Base-by-base conservation (phyloP, 176 grass and related monocot genomes). In the Oryza coarctata region DNA sequence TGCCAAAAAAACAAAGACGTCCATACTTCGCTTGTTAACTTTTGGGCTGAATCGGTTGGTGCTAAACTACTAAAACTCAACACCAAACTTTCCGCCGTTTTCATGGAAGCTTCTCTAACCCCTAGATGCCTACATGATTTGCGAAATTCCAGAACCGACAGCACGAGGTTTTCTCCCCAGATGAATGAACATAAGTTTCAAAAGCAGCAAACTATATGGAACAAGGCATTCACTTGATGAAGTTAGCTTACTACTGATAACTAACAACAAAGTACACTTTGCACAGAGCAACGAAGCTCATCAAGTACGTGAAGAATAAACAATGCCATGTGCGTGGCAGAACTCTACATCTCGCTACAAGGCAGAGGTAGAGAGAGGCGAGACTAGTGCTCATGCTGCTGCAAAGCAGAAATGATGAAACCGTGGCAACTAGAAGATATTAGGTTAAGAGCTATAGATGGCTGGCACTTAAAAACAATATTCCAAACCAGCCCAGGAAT, bases 401-500 rank as follows among this genome's bases (percentile, higher is more conserved):
- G 55, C 55, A 65, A 12, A 47, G 73, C 39, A 76, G 55, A 82
- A 38, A 28, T 30, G 22, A 49, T 49, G 27, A 80, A 38, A 22
- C 12, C 50, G 23, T 13, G 13, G 25, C 31, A 74, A 8, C 62
- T 80, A 71, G 12, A 75, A 39, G 40, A 50, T 34, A 35, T 20
- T 32, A 0, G 26, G 58, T 73, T 74, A 71, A 75, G 45, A 66
- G 14, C 30, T 80, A 91, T 73, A 81, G 18, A 33, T 44, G 70
- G 65, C 55, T 84, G 52, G 70, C 71, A 34, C 29, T 76, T 80
- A 33, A 25, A 25, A 40, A 49, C 29, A 79, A 80, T 85, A 78
- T 85, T 52, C 29, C 25, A 70, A 83, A 65, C 66, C 74, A 88
- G 82, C 86, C 29, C 34, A 60, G 9, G 43, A 26, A 62, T 85